phyloP scores from a whole-genome alignment of 1,284 basidiomycete genomes.

The Ceratobasidium sp. region DNA sequence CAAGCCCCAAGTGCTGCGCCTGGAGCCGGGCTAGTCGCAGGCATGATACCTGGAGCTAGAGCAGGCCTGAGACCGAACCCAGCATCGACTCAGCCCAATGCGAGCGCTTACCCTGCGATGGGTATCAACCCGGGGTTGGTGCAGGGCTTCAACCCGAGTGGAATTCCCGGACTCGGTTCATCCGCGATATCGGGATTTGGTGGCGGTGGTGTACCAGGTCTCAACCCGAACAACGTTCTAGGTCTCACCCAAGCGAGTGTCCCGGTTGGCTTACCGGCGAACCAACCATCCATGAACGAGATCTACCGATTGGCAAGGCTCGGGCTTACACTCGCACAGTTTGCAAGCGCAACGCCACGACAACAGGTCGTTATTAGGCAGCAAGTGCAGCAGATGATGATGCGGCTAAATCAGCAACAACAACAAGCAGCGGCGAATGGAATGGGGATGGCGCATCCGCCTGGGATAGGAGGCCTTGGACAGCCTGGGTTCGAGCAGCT shows the following conservation, averaged over 20 bases:
- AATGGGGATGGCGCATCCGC: background rate
- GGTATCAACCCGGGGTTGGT: constrained; percentile 35
- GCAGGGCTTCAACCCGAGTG: background rate
- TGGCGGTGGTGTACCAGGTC: background rate
- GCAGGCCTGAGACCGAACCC: constrained; percentile 12
- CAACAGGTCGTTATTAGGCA: background rate
- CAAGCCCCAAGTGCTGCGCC: background rate
- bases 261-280: background rate
- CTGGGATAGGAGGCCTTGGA: constrained; percentile 7
- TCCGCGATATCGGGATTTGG: background rate
- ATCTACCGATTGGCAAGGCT: constrained; percentile 27
- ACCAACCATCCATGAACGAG: background rate
- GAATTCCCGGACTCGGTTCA: background rate
- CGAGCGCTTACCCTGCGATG: background rate
- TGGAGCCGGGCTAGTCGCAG: constrained; percentile 10
- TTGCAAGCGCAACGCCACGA: constrained; percentile 1
- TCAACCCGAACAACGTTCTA: background rate
- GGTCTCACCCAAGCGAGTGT: background rate
- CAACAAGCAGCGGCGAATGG: constrained; percentile 17
- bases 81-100: constrained; percentile 13
- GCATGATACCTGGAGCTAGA: background rate
- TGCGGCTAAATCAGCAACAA: background rate
- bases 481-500: constrained; percentile 40
- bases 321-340: constrained; percentile 32
- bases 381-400: constrained; percentile 21